Conservation (phyloP, 1,139 yeast species). For the Zygoascus meyerae region DNA sequence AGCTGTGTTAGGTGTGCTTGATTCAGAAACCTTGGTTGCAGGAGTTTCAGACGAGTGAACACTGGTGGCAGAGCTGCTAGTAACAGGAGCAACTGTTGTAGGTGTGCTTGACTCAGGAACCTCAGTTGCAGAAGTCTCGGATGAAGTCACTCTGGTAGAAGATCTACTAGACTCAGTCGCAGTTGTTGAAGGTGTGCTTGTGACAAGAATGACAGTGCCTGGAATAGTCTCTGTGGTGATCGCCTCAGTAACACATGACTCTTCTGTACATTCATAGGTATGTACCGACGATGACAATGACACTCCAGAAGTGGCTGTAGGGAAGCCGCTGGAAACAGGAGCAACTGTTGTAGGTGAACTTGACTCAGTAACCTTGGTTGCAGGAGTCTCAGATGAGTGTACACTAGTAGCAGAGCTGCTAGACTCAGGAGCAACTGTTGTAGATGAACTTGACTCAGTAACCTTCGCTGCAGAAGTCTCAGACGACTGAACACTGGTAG, state of each 20-base stretch:
- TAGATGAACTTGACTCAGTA: background rate
- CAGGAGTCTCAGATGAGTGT: background rate
- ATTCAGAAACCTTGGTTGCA: too few relatives aligned
- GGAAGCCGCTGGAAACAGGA: background rate
- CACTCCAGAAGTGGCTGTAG: background rate
- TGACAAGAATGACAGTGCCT: background rate
- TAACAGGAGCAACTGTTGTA: background rate
- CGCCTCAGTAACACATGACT: background rate
- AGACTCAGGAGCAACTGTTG: background rate
- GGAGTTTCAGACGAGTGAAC: background rate
- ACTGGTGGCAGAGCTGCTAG: background rate
- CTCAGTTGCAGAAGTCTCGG: constrained; percentile 5
- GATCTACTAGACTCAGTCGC: background rate
- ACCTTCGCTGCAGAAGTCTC: too few relatives aligned
- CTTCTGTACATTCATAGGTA: background rate
- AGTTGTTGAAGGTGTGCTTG: background rate
- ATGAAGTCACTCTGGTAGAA: too few relatives aligned
- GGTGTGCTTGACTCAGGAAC: background rate
- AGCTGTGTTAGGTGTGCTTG: too few relatives aligned
- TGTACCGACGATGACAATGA: background rate
- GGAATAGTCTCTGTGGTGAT: too few relatives aligned
- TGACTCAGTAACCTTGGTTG: background rate
- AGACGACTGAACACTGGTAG: too few relatives aligned
- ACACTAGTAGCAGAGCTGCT: too few relatives aligned
- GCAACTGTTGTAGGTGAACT: background rate